phyloP scores from a whole-genome alignment of 2,329 filamentous ascomycete species.

The Dothistroma pini region DNA sequence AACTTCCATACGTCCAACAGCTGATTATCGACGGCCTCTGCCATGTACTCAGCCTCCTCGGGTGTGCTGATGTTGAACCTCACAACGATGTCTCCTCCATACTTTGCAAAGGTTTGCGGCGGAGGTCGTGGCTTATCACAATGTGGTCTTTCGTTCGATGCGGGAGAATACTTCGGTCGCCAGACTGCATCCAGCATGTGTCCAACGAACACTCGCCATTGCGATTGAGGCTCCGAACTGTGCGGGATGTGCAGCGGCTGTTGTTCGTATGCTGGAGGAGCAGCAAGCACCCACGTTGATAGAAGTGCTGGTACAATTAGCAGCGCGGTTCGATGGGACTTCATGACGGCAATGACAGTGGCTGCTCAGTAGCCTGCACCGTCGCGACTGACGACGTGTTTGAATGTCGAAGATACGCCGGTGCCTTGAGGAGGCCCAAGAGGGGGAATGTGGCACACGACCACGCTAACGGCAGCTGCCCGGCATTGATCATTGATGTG shows the following conservation, averaged over 20 bases:
- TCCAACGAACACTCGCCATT: slow-evolving; percentile 16
- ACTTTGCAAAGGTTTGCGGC: slow-evolving; percentile 42
- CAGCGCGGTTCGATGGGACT: slow-evolving; percentile 6
- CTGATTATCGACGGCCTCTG: slow-evolving; percentile 68
- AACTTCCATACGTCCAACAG: slow-evolving; percentile 91
- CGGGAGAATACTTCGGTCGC: not conserved
- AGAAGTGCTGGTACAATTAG: slow-evolving; percentile 13
- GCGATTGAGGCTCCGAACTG: slow-evolving; percentile 7
- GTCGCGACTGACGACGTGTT: too few relatives aligned
- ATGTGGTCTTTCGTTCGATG: not conserved
- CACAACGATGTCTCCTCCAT: slow-evolving; percentile 80
- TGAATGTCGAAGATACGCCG: too few relatives aligned
- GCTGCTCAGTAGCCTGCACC: not conserved
- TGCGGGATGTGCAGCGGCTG: slow-evolving; percentile 9
- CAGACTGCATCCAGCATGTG: slow-evolving; percentile 16
- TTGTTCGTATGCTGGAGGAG: slow-evolving; percentile 14
- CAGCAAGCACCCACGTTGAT: slow-evolving; percentile 16
- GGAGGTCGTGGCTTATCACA: slow-evolving; percentile 13
- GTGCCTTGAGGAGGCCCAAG: too few relatives aligned
- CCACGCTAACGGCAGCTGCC: too few relatives aligned
- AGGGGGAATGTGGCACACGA: too few relatives aligned
- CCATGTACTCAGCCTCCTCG: slow-evolving; percentile 66
- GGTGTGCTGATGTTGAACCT: slow-evolving; percentile 74
- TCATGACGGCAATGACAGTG: slow-evolving; percentile 9
- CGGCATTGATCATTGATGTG: too few relatives aligned